Base-by-base conservation (phyloP, 164 flowering plant genomes). In the Liriodendron chinense region DNA sequence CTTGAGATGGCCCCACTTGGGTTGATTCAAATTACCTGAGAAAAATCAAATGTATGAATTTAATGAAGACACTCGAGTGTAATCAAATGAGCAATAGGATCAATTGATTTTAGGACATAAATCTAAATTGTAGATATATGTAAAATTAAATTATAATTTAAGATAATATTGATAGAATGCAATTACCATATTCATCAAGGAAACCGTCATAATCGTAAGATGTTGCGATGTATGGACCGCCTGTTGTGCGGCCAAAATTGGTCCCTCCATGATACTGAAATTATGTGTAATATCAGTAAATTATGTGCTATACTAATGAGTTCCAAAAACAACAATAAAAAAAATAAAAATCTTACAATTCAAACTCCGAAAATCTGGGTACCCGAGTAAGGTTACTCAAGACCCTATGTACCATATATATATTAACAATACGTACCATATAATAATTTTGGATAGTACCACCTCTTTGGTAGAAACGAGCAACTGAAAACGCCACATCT, bases 1-100 rank as follows among this genome's bases (percentile, higher is more conserved):
- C 73, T 72, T 84, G 4, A 87, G 56, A 74, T 86, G 89, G 0
- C 89, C 87, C 82, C 83, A 86, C 72, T 86, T 84, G 9, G 87
- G 87, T 70, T 83, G 83, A 34, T 78, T 82, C 64, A 59, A 12
- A 43, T 76, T 64, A 14, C 86, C 85, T 84, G 43, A 47, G 24
- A n/a, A 66, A 24, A 66, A 26, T 66, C 13, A 63, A 63, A 63
- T n/a, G 7, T 13, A 22, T n/a, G 3, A 63, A n/a, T 63, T n/a
- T 63, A 10, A 12, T 53, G 59, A 53, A 12, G 13, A 53, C 9
- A 53, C 2, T 53, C 9, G 9, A 34, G 43, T 34, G 43, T 4
- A 34, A n/a, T n/a, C n/a, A n/a, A n/a, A n/a, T n/a, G n/a, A n/a
- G n/a, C n/a, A n/a, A n/a, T n/a, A n/a, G n/a, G n/a, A n/a, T 34